Base-by-base conservation (phyloP, 2,329 filamentous ascomycete species). In the Didymellaceae sp. region DNA sequence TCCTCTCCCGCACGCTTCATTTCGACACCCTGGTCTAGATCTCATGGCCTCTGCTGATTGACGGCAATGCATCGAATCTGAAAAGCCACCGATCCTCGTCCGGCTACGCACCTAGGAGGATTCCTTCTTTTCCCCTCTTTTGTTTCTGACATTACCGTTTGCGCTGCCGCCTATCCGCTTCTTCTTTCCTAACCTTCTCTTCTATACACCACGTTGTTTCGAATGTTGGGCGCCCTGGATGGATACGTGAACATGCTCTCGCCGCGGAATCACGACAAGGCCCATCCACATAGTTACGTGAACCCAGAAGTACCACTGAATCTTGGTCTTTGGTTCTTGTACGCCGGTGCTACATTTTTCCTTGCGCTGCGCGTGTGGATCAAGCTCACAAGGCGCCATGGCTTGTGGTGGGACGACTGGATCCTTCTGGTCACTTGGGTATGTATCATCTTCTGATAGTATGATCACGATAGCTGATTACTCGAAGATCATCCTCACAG, bases 321-420 rank as follows among this genome's bases (percentile, higher is more conserved):
- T 37, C 56, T 64, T 26, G 73, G 73, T 10, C 50, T 75, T 25
- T 75, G 73, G 73, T 61, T 67, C n/a, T 62, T 75, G 16, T 74
- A 70, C 38, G 67, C 66, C 26, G 72, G 69, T 20, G 72, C 73
- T 22, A 67, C 71, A 24, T 44, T 62, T 2, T 74, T 75, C 30
- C 67, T 75, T 9, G 59, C 60, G 31, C 54, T 72, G 10, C 64
- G 73, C 25, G 38, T 74, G 38, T 74, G 70, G 66, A 67, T 68
- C 47, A 75, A 75, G 52, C 31, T 70, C 38, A 71, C 64, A 17
- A 67, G 71, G 18, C 66, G 72, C 18, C 72, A 74, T 57, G 70
- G 73, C 9, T 47, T 75, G 33, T 75, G 73, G 73, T 75, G 66
- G 50, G 73, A 75, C 54, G 73, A 75, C 45, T 71, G 72, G 53